Conservation (phyloP, 768 basidiomycete genomes). For the Baorangia bicolor region DNA sequence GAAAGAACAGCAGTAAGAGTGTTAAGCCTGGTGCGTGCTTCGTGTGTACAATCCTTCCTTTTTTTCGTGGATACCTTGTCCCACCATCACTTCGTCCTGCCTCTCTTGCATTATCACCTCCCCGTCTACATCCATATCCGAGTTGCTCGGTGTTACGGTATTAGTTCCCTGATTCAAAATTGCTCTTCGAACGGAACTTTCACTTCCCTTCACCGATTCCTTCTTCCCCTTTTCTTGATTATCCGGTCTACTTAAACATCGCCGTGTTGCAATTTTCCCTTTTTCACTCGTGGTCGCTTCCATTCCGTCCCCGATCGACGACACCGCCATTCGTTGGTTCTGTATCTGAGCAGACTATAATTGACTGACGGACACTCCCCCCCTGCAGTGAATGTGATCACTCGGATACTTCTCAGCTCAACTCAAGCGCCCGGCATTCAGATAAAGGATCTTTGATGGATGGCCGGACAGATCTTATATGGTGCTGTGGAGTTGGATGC, state of each 20-base stretch:
- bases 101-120: not conserved
- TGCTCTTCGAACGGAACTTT: not conserved
- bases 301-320: slow-evolving; percentile 15
- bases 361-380: slow-evolving; percentile 11
- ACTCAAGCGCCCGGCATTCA: slow-evolving; percentile 88
- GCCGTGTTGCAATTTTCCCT: not conserved
- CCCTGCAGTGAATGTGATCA: slow-evolving; percentile 65
- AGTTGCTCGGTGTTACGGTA: not conserved
- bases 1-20: slow-evolving; percentile 35
- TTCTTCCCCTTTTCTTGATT: not conserved
- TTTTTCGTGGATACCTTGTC: not conserved
- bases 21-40: slow-evolving; percentile 44
- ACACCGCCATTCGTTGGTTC: slow-evolving; percentile 1
- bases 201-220: not conserved
- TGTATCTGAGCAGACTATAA: not conserved
- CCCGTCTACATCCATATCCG: not conserved
- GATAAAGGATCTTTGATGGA: slow-evolving; percentile 66
- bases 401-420: slow-evolving; percentile 82
- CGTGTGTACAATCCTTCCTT: not conserved
- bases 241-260: not conserved
- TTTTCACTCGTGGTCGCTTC: slow-evolving; percentile 1
- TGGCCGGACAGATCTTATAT: not conserved
- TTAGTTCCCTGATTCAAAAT: not conserved
- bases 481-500: slow-evolving; percentile 2
- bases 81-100: not conserved